These are phyloP conservation scores for Diplodia sapinea DNA, from an alignment of 2,329 filamentous ascomycete species.

Conservation along the genomic window DNA sequence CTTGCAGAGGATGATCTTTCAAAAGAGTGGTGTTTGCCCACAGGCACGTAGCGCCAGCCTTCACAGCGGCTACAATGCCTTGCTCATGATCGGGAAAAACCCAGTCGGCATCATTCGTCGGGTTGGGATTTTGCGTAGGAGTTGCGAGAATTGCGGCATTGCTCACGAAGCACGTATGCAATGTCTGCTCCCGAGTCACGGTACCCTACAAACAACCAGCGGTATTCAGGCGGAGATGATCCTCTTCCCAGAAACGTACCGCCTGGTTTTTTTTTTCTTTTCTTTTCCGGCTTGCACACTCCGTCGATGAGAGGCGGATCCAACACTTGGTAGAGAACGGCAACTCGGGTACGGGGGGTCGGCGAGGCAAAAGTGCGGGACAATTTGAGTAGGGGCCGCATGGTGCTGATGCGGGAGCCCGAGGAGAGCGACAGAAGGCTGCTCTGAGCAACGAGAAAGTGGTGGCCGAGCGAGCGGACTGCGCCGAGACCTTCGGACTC, in stretches of 20 bases:
- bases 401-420: neutral
- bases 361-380: neutral
- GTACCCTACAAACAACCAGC: conserved; percentile 48
- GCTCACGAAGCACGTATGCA: conserved; percentile 48
- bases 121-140: conserved; percentile 40
- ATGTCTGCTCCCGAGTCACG: conserved; percentile 58
- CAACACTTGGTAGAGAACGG: conserved; percentile 56
- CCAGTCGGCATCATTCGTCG: conserved; percentile 83
- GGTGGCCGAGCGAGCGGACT: neutral
- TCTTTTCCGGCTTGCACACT: conserved; percentile 54
- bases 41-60: conserved; percentile 71
- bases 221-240: neutral
- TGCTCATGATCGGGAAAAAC: conserved; percentile 91
- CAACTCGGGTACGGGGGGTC: conserved; percentile 44
- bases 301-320: conserved; percentile 56
- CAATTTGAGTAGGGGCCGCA: neutral
- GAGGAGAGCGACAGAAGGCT: neutral
- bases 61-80: conserved; percentile 98
- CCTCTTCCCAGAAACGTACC: conserved; percentile 38
- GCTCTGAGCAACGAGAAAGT: neutral
- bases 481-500: neutral
- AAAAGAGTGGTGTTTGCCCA: conserved; percentile 62
- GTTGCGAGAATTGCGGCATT: conserved; percentile 45
- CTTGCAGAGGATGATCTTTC: conserved; percentile 56
- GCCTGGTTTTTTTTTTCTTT: conserved; percentile 49